phyloP scores from a whole-genome alignment of 495 filamentous ascomycete species.

The Daldinia bambusicola region DNA sequence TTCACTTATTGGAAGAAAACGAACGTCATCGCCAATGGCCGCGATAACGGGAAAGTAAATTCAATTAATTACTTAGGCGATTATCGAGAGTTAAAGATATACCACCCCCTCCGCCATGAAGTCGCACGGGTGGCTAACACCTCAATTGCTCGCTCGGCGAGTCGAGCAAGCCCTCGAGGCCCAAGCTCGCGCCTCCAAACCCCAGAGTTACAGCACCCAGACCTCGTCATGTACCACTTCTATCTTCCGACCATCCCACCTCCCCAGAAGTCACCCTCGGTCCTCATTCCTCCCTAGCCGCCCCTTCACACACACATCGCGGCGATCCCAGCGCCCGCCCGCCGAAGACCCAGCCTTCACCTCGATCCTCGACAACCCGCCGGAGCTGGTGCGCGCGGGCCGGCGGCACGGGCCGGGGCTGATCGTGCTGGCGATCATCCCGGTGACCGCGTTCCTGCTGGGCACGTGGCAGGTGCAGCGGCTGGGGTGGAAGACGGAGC shows the following conservation, averaged over 20 bases:
- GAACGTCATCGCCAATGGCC: conserved; percentile 25
- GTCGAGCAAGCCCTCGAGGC: conserved; percentile 42
- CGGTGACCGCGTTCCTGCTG: conserved; percentile 86
- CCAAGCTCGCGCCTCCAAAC: conserved; percentile 27
- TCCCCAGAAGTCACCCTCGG: background rate
- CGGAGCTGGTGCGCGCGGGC: conserved; percentile 75
- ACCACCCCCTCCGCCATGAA: conserved; percentile 34
- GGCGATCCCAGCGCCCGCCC: conserved; percentile 47
- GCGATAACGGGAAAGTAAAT: background rate
- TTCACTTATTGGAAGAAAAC: conserved; percentile 29
- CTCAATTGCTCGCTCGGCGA: conserved; percentile 36
- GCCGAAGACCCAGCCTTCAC: conserved; percentile 77
- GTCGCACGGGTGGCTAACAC: conserved; percentile 23
- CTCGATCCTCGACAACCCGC: conserved; percentile 86
- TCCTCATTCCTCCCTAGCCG: conserved; percentile 36
- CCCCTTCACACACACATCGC: conserved; percentile 47
- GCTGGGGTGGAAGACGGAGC: conserved; percentile 89
- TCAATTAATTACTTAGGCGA: no score
- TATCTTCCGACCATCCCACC: conserved; percentile 13
- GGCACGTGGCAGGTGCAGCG: conserved; percentile 97
- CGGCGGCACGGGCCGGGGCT: conserved; percentile 83
- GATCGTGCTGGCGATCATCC: conserved; percentile 86
- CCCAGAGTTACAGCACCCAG: conserved; percentile 19
- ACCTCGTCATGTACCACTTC: conserved; percentile 21
- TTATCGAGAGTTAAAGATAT: background rate